Percentiles rank a stretch among this genome's conserved stretches.
These are phyloP conservation scores for Vickermania spadyakhi DNA, from an alignment of 208 protist species.

Conservation along the genomic window DNA sequence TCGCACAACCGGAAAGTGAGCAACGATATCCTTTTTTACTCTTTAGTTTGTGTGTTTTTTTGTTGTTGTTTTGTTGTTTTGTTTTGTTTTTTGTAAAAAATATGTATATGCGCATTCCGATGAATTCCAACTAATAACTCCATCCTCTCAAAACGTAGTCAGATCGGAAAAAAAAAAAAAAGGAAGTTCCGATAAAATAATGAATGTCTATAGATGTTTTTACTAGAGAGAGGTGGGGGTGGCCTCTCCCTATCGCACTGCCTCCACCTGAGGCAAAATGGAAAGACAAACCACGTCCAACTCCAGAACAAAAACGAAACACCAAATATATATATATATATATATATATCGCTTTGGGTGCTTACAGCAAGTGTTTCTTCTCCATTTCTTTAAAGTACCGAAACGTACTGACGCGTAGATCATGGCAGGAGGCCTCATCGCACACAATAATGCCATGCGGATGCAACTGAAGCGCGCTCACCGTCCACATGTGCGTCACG, in stretches of 20 bases:
- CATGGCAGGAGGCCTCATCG: not conserved
- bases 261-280: too few species aligned
- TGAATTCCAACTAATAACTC: not conserved
- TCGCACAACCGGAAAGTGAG: too few species aligned
- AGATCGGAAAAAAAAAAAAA: too few species aligned
- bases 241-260: too few species aligned
- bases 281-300: too few species aligned
- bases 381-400: constrained; percentile 1
- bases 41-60: constrained; percentile 2
- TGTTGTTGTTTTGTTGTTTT: constrained; percentile 3
- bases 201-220: too few species aligned
- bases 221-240: too few species aligned
- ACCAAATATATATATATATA: too few species aligned
- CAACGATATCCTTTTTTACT: constrained; percentile 1
- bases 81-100: constrained; percentile 5
- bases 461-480: constrained; percentile 86
- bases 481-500: constrained; percentile 91
- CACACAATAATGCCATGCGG: constrained; percentile 6
- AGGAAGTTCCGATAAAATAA: too few species aligned
- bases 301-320: too few species aligned
- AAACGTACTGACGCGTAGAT: not conserved
- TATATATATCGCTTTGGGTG: too few species aligned
- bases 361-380: not conserved
- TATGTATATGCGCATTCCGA: not conserved
- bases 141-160: too few species aligned